These are phyloP conservation scores for Colletotrichum viniferum DNA, from an alignment of 2,329 filamentous ascomycete species.

Conservation along the genomic window DNA sequence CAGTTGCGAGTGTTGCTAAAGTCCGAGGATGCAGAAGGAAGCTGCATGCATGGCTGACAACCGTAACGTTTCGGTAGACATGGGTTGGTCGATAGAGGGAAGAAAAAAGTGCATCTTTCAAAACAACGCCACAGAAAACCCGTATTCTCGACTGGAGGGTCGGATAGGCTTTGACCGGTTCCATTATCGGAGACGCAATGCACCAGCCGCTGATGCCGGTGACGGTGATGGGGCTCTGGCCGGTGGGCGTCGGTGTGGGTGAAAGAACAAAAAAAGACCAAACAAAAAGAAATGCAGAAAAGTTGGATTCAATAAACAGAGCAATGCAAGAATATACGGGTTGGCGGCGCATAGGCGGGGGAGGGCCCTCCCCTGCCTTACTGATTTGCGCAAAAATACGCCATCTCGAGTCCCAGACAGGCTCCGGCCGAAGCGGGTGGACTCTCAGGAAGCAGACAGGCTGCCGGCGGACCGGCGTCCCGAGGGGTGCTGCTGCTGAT, in stretches of 20 bases:
- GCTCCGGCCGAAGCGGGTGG: background rate
- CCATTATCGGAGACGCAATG: background rate
- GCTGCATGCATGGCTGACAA: background rate
- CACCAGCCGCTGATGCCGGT: background rate
- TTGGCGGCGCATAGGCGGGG: background rate
- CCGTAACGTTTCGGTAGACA: background rate
- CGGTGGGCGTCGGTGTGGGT: background rate
- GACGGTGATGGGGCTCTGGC: background rate
- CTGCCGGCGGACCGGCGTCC: background rate
- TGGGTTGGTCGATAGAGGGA: background rate
- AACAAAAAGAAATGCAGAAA: background rate
- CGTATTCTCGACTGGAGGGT: slow-evolving; percentile 2
- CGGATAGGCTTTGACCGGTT: background rate
- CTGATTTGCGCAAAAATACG: background rate
- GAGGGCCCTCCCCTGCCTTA: background rate
- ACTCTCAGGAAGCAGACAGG: background rate
- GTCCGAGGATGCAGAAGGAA: background rate
- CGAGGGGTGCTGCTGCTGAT: background rate
- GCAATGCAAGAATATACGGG: background rate
- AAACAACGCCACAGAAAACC: background rate
- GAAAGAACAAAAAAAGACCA: background rate
- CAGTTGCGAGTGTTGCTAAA: background rate
- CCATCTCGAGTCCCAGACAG: background rate
- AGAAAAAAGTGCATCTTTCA: background rate
- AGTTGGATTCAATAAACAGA: background rate